Evolutionary conservation across 2,329 filamentous ascomycete species (phyloP), one percentile per base, ranked within the genome.

Genomic region (Penicillium corylophilum): DNA sequence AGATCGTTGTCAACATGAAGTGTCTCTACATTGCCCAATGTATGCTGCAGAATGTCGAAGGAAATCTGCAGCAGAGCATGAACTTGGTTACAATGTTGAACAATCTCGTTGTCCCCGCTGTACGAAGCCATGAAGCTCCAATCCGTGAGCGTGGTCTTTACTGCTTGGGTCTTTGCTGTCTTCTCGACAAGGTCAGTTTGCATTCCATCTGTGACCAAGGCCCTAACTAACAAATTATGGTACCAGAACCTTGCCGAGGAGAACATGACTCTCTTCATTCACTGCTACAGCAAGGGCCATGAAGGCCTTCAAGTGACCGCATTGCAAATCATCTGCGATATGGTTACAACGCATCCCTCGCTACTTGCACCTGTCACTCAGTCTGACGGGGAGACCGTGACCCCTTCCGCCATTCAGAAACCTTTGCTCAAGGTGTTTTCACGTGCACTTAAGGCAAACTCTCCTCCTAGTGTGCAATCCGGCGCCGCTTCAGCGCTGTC

Each of bases 1-100:
- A 96, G 73, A 94, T 96, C 67, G 86, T 96, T 77, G 88, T 97
- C 70, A 97, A 97, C 77, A 92, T 96, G 84, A 97, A 97, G 75
- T 97, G 94, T 71, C 80, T 99, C 55, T 89, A 96, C 68, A 96
- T 99, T 61, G 92, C 95, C 23, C 90, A 96, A 71, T 97, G 91
- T 78, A 96, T 97, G 89, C 81, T 99, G 46, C 86, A 95, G 67
- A 96, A 97, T 66, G 90, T 99, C 9, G 82, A 89, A 47, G 90
- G 90, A 54, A 89, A 89, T 64, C 78, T 97, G 33, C 91, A 96
- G 72, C 83, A 92, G 61, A 96, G 96, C 68, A 86, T 88, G 51
- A 88, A 95, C 66, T 76, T 97, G n/a, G 90, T 95, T 4, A 89
- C 89, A n/a, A 96, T 97, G 88, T 80, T 99, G 44, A 97, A 99